Evolutionary conservation across 2,329 filamentous ascomycete genomes (phyloP).

Genomic region (Talaromyces sp.): DNA sequence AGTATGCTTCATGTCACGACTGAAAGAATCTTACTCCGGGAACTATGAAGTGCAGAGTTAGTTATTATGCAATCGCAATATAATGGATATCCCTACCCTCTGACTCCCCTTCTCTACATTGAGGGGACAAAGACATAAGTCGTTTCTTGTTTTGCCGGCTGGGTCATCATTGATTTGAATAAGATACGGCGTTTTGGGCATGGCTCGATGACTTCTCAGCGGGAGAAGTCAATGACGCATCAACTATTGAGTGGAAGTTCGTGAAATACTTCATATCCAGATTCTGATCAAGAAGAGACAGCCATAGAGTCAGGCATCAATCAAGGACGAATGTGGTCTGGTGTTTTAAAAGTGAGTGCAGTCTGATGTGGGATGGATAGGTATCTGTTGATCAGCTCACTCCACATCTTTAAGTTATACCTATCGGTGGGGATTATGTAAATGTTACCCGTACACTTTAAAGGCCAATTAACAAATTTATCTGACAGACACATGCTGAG

Average conservation of each 20-base stretch:
- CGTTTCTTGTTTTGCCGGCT: constrained; percentile 5
- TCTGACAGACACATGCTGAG: neutral
- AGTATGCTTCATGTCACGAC: neutral
- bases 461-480: neutral
- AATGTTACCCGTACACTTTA: neutral
- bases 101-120: constrained; percentile 32
- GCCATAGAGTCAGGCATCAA: neutral
- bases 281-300: neutral
- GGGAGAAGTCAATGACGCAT: constrained; percentile 1
- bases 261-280: neutral
- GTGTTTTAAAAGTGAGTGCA: neutral
- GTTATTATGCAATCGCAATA: neutral
- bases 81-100: constrained; percentile 30
- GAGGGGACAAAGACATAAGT: constrained; percentile 29
- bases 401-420: neutral
- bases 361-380: neutral
- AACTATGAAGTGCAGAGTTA: constrained; percentile 21
- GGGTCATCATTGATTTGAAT: constrained; percentile 13
- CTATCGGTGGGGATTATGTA: neutral
- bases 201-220: neutral
- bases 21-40: constrained; percentile 21
- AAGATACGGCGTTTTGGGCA: constrained; percentile 6
- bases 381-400: neutral
- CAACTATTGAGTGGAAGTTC: neutral
- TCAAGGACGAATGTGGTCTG: too few relatives aligned